These are phyloP conservation scores for Tetradesmus obliquus DNA, from an alignment of 139 green algal species.

Conservation along the genomic window DNA sequence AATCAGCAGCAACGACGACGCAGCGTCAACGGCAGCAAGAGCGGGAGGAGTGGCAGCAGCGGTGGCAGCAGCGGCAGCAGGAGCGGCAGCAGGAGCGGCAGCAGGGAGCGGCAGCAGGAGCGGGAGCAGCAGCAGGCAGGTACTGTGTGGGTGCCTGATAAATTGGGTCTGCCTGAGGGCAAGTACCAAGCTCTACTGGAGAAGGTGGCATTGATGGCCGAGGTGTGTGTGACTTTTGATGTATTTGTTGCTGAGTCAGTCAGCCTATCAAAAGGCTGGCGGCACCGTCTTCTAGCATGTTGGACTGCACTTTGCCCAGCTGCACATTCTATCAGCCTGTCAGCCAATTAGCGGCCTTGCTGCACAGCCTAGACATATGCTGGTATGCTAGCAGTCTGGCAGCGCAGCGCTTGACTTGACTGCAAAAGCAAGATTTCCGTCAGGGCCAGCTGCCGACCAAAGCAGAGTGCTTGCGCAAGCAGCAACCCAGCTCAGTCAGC, in stretches of 20 bases:
- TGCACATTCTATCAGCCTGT: too few relatives aligned
- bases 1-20: too few relatives aligned
- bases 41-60: background rate
- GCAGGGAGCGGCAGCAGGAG: background rate
- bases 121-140: background rate
- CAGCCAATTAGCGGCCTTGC: background rate
- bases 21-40: too few relatives aligned
- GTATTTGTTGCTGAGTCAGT: background rate
- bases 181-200: background rate
- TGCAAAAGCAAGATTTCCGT: too few relatives aligned
- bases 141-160: background rate
- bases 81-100: background rate
- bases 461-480: too few relatives aligned
- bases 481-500: too few relatives aligned
- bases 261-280: background rate
- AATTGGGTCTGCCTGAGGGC: background rate
- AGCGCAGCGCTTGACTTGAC: too few relatives aligned
- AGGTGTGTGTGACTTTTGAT: background rate
- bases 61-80: background rate
- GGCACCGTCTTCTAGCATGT: background rate
- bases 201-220: background rate
- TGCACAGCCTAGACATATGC: background rate
- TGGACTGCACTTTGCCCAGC: too few relatives aligned
- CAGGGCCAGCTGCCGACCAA: too few relatives aligned
- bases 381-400: background rate